phyloP scores from a whole-genome alignment of 306 rosid genomes.

The Lathyrus tuberosus region DNA sequence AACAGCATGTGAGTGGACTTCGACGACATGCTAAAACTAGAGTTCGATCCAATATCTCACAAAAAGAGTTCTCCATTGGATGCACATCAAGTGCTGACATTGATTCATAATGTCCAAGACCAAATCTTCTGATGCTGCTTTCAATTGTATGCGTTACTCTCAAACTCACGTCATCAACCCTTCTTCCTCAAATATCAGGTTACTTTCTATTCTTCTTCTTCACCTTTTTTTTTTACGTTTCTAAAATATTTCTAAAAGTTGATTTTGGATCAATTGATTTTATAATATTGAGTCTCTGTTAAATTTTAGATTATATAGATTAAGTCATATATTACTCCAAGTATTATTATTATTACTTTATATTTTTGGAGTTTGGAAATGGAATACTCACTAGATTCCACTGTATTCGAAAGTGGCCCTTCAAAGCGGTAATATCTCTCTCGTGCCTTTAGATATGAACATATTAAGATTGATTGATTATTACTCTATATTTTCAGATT shows the following conservation, averaged over 20 bases:
- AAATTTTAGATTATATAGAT: too few relatives aligned
- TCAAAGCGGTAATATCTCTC: slow-evolving; percentile 63
- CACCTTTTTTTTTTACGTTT: background rate
- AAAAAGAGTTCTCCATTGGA: too few relatives aligned
- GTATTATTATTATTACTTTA: slow-evolving; percentile 4
- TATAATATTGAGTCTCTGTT: too few relatives aligned
- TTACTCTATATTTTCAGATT: slow-evolving; percentile 45
- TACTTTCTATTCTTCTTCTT: slow-evolving; percentile 35
- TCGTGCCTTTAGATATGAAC: background rate
- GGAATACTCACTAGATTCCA: slow-evolving; percentile 57
- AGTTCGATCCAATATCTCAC: too few relatives aligned
- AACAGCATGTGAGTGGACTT: too few relatives aligned
- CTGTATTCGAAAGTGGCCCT: slow-evolving; percentile 56
- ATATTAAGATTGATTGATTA: background rate
- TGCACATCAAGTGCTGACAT: too few relatives aligned
- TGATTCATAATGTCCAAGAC: too few relatives aligned
- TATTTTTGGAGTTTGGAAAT: slow-evolving; percentile 55
- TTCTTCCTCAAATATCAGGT: slow-evolving; percentile 58
- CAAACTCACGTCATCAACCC: slow-evolving; percentile 39
- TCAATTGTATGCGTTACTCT: background rate
- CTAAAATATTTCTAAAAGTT: too few relatives aligned
- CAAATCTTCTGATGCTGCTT: too few relatives aligned
- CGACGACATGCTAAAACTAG: too few relatives aligned
- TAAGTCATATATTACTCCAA: background rate
- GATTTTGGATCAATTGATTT: too few relatives aligned